Base-by-base conservation (phyloP, 805 yeast genomes). In the Candida golubevii region DNA sequence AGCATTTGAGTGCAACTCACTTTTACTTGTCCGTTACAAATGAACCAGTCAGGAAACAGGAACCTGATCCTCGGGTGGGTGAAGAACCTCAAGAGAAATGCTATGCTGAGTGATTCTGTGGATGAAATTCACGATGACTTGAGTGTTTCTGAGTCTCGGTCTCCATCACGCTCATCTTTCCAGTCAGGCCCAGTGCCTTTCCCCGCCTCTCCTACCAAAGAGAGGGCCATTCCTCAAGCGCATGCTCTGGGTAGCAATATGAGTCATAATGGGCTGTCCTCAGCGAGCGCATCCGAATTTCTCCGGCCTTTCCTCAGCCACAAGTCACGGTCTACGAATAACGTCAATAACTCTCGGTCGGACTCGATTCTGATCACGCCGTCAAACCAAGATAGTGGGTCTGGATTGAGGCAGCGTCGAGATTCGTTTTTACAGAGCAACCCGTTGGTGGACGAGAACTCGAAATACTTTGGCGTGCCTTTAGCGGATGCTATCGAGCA, bases 391-490 rank as follows among this genome's bases (percentile, higher is more conserved):
- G 54, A 53, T 31, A 48, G 46, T 39, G 36, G 45, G 33, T 34
- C 39, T 27, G 41, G 42, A 18, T 58, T 74, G 14, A 62, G 76
- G 47, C 77, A 71, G 46, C 79, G 75, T 47, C 61, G 82, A 9
- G 82, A 78, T 54, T 66, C 75, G 3, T 78, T 76, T 49, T 56
- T 77, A 55, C 75, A 59, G 52, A 71, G 56, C 65, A 74, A 62
- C 54, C 67, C 61, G 51, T 62, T 62, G 53, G 69, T 60, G 47
- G 78, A 63, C 63, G 78, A 58, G 60, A 75, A 67, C 63, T 72
- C 58, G 45, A 75, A 56, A 80, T 93, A 45, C 85, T 93, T 74
- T 54, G 97, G 97, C 12, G 88, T 83, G 4, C 79, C 91, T 1
- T 71, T 93, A 30, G 78, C 76, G 9, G 75, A 77, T 26, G 87